Percentiles rank a stretch among this genome's conserved stretches.
Conservation (phyloP, 208 protist species). For the Wallacemonas sp. region DNA sequence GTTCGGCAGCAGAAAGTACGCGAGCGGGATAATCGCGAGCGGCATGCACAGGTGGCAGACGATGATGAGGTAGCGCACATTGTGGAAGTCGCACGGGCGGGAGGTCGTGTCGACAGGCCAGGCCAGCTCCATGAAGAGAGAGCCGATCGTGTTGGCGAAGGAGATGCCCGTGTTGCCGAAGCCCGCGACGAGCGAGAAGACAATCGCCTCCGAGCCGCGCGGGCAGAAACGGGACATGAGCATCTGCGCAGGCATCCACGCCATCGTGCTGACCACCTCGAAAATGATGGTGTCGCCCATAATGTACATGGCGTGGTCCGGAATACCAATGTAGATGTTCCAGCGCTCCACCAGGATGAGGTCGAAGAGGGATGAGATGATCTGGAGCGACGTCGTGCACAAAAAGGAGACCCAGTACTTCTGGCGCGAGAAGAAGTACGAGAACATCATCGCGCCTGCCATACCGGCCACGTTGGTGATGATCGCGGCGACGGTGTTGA, state of each 20-base stretch:
- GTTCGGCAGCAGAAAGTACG: constrained; percentile 44
- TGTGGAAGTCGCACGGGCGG: constrained; percentile 51
- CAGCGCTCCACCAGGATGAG: constrained; percentile 51
- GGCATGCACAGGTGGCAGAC: constrained; percentile 43
- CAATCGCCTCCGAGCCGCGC: constrained; percentile 55
- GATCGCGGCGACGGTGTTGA: constrained; percentile 30
- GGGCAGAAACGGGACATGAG: constrained; percentile 73
- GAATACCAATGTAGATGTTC: constrained; percentile 35
- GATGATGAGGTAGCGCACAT: constrained; percentile 43
- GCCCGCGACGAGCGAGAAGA: constrained; percentile 62
- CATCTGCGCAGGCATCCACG: constrained; percentile 61
- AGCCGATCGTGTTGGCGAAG: constrained; percentile 32
- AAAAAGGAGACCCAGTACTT: constrained; percentile 48
- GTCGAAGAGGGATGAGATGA: constrained; percentile 43
- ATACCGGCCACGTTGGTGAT: constrained; percentile 35
- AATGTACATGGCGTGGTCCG: constrained; percentile 49
- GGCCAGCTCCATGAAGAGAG: constrained; percentile 34
- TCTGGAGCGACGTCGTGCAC: constrained; percentile 35
- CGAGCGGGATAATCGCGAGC: constrained; percentile 41
- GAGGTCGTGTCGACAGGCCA: constrained; percentile 35
- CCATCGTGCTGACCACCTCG: constrained; percentile 42
- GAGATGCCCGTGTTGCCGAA: constrained; percentile 54
- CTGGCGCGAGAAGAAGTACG: constrained; percentile 35
- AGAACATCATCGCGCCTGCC: constrained; percentile 37
- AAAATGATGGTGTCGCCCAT: constrained; percentile 50